Conservation (phyloP, 2,329 filamentous ascomycete species). For the Plenodomus tracheiphilus region DNA sequence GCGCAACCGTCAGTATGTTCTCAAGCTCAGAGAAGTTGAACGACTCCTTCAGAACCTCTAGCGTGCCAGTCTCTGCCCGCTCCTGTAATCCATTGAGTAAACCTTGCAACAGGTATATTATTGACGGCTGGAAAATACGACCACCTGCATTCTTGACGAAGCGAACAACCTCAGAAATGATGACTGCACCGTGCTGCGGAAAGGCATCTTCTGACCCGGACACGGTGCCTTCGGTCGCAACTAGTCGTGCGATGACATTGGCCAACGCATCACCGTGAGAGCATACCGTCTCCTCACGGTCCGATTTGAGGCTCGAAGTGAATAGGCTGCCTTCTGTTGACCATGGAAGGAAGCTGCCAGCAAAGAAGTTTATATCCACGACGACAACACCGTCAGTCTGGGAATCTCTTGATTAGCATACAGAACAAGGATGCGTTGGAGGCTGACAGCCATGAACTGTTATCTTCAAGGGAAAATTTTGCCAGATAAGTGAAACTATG, state of each 20-base stretch:
- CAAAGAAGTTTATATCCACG: conserved; percentile 37
- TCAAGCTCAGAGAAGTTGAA: conserved; percentile 26
- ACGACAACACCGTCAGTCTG: conserved; percentile 6
- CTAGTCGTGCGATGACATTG: conserved; percentile 39
- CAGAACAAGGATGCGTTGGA: not conserved
- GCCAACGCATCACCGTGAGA: conserved; percentile 47
- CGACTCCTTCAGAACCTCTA: not conserved
- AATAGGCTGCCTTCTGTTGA: conserved; percentile 51
- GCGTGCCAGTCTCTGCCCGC: not conserved
- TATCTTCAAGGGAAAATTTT: not conserved
- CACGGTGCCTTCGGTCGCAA: conserved; percentile 9
- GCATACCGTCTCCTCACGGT: conserved; percentile 37
- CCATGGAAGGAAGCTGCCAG: conserved; percentile 52
- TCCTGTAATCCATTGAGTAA: conserved; percentile 40
- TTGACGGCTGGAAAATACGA: conserved; percentile 47
- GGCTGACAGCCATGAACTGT: too few species aligned
- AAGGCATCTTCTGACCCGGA: conserved; percentile 1
- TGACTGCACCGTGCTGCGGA: conserved; percentile 9
- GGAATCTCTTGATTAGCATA: not conserved
- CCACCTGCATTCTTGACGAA: conserved; percentile 41
- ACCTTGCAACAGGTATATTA: conserved; percentile 49
- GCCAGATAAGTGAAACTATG: not conserved
- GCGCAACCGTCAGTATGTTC: conserved; percentile 41
- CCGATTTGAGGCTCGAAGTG: conserved; percentile 43
- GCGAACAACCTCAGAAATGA: conserved; percentile 39